Percentiles rank a stretch among this genome's conserved stretches.
phyloP scores from a whole-genome alignment of 2,329 filamentous ascomycete genomes.

The Fusarium sp. region DNA sequence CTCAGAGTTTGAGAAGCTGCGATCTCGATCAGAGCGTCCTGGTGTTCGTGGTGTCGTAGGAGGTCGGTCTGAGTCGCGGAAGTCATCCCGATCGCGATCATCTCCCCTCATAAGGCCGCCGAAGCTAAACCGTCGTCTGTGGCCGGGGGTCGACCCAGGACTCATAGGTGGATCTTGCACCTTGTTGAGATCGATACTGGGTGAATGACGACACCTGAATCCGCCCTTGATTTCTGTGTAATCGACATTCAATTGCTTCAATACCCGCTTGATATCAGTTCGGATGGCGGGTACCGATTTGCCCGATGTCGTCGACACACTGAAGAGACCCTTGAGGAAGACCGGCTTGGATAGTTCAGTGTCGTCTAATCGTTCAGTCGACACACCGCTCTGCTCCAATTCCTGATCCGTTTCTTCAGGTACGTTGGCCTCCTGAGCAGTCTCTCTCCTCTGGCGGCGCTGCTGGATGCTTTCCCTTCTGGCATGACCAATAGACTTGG shows the following conservation, averaged over 20 bases:
- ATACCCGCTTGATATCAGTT: conserved; percentile 87
- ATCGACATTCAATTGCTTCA: conserved; percentile 89
- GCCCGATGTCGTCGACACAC: conserved; percentile 94
- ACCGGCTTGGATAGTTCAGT: conserved; percentile 92
- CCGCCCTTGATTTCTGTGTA: conserved; percentile 93
- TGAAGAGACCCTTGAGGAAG: conserved; percentile 95
- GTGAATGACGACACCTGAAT: conserved; percentile 87
- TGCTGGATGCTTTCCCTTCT: conserved; percentile 93
- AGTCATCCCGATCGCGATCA: conserved; percentile 76
- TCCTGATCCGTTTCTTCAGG: conserved; percentile 93
- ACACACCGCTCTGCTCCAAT: conserved; percentile 69
- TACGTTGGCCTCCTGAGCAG: conserved; percentile 78
- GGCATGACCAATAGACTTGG: conserved; percentile 90
- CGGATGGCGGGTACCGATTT: conserved; percentile 89
- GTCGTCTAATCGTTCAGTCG: conserved; percentile 70
- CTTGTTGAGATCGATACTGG: conserved; percentile 88
- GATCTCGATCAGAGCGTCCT: conserved; percentile 66
- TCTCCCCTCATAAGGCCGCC: conserved; percentile 69
- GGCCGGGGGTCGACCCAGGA: conserved; percentile 65
- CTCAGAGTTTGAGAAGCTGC: conserved; percentile 88
- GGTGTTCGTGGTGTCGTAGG: conserved; percentile 57
- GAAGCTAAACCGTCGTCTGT: conserved; percentile 86
- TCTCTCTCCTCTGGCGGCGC: conserved; percentile 78
- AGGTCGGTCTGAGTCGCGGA: conserved; percentile 66
- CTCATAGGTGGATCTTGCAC: conserved; percentile 73